Base-by-base conservation (phyloP, 2,329 filamentous ascomycete genomes). In the Botryotinia narcissicola region DNA sequence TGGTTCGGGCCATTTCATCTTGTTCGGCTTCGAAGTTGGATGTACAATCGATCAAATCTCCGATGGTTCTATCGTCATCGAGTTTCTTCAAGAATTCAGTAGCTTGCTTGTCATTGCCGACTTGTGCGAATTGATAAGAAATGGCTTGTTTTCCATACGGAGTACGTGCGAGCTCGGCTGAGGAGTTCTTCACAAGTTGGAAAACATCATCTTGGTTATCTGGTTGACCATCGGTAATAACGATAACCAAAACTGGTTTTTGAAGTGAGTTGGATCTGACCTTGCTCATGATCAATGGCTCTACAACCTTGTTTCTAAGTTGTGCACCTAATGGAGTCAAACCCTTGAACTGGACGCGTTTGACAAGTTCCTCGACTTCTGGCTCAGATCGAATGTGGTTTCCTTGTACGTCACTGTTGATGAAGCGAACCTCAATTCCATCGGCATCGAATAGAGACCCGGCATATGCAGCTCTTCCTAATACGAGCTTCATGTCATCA, bases 381-480 rank as follows among this genome's bases (percentile, higher is more conserved):
- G 85, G 84, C 73, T 88, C 86, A 70, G 80, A 86, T 61, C 84
- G 85, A 75, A 92, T 88, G 72, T 86, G 84, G 77, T 91, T 87
- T 48, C 81, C 86, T 78, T 79, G 82, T 77, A 83, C 81, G 35
- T 85, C 83, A 20, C 87, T 87, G 83, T 92, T 92, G 90, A 92
- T 92, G 84, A 92, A 92, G 63, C 90, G 89, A 57, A 92, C 83
- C 42, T 87, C 87, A 75, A 92, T 90, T 60, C 90, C 90, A 78
- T 92, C 90, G 48, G 89, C 84, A 76, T 92, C 90, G 78, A 92
- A 92, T n/a, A 91, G 85, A 4, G 89, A 89, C 5, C 90, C 88
- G 12, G 89, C 89, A 73, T 86, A 90, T 32, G 89, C 87, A 70
- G 91, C 89, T 69, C 88, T 87, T 67, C 87, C 84, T 75, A 92